These are phyloP conservation scores for Planoprotostelium fungivorum DNA, from an alignment of 78 protist genomes.

Conservation along the genomic window DNA sequence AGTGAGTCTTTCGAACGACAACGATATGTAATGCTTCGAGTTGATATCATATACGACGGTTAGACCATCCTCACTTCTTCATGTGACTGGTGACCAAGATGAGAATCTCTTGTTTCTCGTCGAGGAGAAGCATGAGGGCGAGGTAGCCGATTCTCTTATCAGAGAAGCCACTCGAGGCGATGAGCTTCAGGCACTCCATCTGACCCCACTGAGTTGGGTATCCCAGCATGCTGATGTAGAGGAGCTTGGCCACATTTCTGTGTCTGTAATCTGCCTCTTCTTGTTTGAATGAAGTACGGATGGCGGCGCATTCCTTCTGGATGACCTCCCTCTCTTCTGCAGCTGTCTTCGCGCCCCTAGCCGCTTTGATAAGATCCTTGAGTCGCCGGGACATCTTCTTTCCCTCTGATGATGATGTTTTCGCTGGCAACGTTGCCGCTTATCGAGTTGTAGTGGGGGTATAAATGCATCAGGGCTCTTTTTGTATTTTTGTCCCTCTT, in stretches of 20 bases:
- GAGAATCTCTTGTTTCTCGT: slow-evolving; percentile 92
- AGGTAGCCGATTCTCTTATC: slow-evolving; percentile 97
- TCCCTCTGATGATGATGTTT: too few relatives aligned
- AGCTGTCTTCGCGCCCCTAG: slow-evolving; percentile 87
- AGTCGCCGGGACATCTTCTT: slow-evolving; percentile 60
- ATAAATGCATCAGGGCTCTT: too few relatives aligned
- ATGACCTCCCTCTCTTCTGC: slow-evolving; percentile 94
- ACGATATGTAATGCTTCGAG: background rate
- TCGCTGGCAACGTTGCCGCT: too few relatives aligned
- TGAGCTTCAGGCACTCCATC: slow-evolving; percentile 93
- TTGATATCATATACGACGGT: background rate
- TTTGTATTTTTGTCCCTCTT: too few relatives aligned
- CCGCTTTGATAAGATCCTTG: slow-evolving; percentile 88
- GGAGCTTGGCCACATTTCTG: slow-evolving; percentile 94
- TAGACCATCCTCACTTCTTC: slow-evolving; percentile 62
- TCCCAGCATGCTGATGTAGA: slow-evolving; percentile 98
- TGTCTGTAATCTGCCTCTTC: slow-evolving; percentile 77
- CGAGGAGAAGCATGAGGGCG: slow-evolving; percentile 88
- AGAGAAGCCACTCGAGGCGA: slow-evolving; percentile 77
- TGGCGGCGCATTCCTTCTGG: slow-evolving; percentile 87
- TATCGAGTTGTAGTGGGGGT: too few relatives aligned
- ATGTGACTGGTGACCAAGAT: slow-evolving; percentile 90
- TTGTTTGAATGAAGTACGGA: slow-evolving; percentile 89
- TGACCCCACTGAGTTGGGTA: slow-evolving; percentile 93
- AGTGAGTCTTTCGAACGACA: background rate